Percentiles rank a stretch among this genome's conserved stretches.
Evolutionary conservation across 257 asterid genomes (phyloP).

Genomic region (Solanum ossicruentum): DNA sequence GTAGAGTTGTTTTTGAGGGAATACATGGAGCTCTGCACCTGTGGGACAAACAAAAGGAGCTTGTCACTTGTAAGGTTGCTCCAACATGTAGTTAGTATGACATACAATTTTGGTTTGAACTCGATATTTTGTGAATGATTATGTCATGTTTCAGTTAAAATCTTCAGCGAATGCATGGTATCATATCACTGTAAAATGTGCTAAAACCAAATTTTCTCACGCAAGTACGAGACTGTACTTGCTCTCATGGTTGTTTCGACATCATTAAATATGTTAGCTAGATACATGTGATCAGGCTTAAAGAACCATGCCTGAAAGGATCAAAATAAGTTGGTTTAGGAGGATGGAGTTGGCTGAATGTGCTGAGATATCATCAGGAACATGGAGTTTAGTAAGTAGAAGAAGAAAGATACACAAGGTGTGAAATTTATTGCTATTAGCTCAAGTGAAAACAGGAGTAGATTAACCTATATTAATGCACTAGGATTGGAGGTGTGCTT

Average conservation of each 20-base stretch:
- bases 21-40: background rate
- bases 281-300: background rate
- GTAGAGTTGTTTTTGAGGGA: background rate
- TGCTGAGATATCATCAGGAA: background rate
- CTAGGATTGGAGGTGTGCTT: background rate
- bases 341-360: background rate
- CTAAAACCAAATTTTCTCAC: background rate
- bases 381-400: background rate
- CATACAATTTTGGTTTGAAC: background rate
- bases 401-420: background rate
- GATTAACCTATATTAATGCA: background rate
- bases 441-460: background rate
- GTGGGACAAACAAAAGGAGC: background rate
- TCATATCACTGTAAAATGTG: background rate
- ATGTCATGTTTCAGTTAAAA: background rate
- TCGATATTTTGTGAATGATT: background rate
- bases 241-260: background rate
- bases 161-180: background rate
- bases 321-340: background rate
- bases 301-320: background rate
- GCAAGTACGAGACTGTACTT: background rate
- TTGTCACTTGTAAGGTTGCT: background rate
- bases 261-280: background rate
- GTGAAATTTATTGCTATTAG: background rate
- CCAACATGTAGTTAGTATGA: background rate